These are phyloP conservation scores for Ambrosia trifida DNA, from an alignment of 129 eudicot genomes.

Conservation along the genomic window DNA sequence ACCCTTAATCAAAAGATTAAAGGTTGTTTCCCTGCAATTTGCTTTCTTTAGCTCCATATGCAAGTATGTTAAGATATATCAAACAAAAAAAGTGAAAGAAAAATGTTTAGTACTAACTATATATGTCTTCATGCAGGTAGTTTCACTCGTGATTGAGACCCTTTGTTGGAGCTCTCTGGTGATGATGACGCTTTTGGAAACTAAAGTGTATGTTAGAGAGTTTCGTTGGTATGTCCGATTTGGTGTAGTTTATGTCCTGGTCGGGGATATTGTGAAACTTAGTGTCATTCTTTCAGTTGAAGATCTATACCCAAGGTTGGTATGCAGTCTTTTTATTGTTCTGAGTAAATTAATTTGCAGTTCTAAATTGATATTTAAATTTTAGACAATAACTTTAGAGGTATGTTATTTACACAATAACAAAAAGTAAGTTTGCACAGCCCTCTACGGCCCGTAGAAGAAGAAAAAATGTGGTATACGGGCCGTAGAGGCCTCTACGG, in stretches of 20 bases:
- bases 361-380: constrained; percentile 12
- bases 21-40: not conserved
- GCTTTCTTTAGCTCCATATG: constrained; percentile 10
- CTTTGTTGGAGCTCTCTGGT: constrained; percentile 77
- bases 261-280: constrained; percentile 77
- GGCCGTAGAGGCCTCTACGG: too few species aligned
- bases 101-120: constrained; percentile 13
- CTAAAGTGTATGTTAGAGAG: constrained; percentile 68
- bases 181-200: constrained; percentile 68
- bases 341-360: not conserved
- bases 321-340: constrained; percentile 17
- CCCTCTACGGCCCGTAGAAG: too few species aligned
- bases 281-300: constrained; percentile 59
- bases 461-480: too few species aligned
- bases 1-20: not conserved
- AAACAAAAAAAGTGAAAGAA: not conserved
- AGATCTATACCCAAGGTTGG: constrained; percentile 59
- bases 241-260: constrained; percentile 71
- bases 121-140: constrained; percentile 44
- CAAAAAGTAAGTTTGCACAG: too few species aligned
- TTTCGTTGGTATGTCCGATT: constrained; percentile 86
- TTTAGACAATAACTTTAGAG: too few species aligned
- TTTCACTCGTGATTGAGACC: constrained; percentile 62
- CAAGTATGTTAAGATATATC: not conserved
- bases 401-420: too few species aligned